Conservation (phyloP, 495 filamentous ascomycete genomes). For the Trichoderma reesei region DNA sequence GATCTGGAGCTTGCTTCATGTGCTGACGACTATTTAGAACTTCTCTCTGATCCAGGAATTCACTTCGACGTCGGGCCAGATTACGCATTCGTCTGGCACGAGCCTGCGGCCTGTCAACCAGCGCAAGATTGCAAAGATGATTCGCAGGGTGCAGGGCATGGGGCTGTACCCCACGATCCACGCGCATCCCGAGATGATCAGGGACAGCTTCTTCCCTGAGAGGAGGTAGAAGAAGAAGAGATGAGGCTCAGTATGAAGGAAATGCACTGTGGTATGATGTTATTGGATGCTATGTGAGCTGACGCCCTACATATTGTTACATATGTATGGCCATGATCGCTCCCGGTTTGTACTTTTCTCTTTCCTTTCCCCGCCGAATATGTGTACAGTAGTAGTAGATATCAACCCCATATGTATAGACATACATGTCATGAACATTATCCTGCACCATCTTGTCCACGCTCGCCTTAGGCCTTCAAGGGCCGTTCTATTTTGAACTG, state of each 20-base stretch:
- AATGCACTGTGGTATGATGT: not conserved
- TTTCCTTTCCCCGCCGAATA: not conserved
- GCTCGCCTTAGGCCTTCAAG: slow-evolving; percentile 23
- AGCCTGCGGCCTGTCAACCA: slow-evolving; percentile 85
- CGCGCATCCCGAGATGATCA: slow-evolving; percentile 78
- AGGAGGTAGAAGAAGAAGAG: not conserved
- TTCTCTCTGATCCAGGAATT: slow-evolving; percentile 88
- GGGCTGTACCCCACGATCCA: slow-evolving; percentile 91
- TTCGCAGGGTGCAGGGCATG: slow-evolving; percentile 76
- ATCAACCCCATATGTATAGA: slow-evolving; percentile 13
- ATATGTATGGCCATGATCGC: not conserved
- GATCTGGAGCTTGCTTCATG: too few relatives aligned
- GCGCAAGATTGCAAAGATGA: slow-evolving; percentile 82
- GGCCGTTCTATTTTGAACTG: slow-evolving; percentile 34
- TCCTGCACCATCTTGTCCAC: slow-evolving; percentile 10
- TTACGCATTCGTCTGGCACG: slow-evolving; percentile 62
- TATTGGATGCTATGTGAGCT: not conserved
- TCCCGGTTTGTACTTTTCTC: not conserved
- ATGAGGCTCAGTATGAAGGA: not conserved
- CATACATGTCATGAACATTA: slow-evolving; percentile 17
- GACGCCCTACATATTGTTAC: too few relatives aligned
- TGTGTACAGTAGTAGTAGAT: slow-evolving; percentile 17
- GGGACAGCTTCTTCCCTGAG: slow-evolving; percentile 17
- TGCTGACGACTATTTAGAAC: slow-evolving; percentile 51
- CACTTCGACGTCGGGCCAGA: slow-evolving; percentile 73